Evolutionary conservation across 768 basidiomycete species (phyloP).

Genomic region (Thelephora ganbajun): DNA sequence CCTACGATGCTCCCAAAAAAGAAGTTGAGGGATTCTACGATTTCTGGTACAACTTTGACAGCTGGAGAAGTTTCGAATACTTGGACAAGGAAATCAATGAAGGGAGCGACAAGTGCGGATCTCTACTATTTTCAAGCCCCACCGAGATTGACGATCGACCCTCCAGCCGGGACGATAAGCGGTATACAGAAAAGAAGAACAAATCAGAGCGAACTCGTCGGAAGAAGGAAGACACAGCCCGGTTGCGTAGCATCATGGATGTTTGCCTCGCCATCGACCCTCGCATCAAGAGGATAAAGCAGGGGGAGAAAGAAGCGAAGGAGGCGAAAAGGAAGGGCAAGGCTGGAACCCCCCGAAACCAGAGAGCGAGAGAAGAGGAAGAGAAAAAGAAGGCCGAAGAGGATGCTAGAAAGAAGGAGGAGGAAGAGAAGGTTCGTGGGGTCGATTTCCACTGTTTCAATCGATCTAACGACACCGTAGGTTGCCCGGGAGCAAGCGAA

Average conservation of each 20-base stretch:
- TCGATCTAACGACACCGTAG: conserved; percentile 14
- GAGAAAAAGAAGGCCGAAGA: conserved; percentile 55
- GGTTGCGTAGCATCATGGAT: conserved; percentile 80
- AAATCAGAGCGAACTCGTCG: conserved; percentile 88
- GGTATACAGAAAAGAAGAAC: conserved; percentile 99
- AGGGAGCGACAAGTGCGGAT: conserved; percentile 78
- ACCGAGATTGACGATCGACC: background rate
- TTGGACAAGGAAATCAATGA: conserved; percentile 98
- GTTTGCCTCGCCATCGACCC: conserved; percentile 73
- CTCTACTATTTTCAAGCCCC: background rate
- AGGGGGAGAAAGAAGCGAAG: conserved; percentile 87
- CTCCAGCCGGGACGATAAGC: conserved; percentile 88
- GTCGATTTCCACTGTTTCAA: background rate
- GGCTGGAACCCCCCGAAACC: conserved; percentile 29
- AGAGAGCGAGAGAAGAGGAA: conserved; percentile 35
- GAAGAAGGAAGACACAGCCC: conserved; percentile 95
- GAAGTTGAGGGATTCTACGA: conserved; percentile 91
- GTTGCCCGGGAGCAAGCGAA: conserved; percentile 60
- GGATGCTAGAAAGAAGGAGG: conserved; percentile 65
- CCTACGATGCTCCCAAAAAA: conserved; percentile 54
- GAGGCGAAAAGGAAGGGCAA: conserved; percentile 77
- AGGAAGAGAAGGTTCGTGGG: conserved; percentile 60
- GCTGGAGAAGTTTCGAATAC: conserved; percentile 97
- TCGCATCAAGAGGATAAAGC: conserved; percentile 93
- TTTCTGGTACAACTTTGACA: conserved; percentile 99